phyloP scores from a whole-genome alignment of 148 eudicot genomes.

The Selenicereus undatus region DNA sequence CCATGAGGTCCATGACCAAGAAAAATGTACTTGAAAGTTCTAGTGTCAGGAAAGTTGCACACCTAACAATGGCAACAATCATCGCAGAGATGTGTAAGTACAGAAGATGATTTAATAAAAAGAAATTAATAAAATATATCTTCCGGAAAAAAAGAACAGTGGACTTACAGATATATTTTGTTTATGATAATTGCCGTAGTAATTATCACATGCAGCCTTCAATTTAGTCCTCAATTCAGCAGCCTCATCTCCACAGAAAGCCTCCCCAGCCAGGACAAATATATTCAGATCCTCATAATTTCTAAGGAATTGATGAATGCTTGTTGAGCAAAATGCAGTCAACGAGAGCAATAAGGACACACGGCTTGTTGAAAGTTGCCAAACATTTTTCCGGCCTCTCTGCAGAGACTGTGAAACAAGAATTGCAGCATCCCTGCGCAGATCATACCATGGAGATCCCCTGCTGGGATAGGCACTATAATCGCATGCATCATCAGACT shows the following conservation, averaged over 20 bases:
- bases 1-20: not conserved
- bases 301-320: conserved; percentile 90
- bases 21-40: not conserved
- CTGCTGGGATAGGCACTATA: conserved; percentile 59
- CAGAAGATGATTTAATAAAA: not conserved
- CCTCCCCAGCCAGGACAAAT: conserved; percentile 84
- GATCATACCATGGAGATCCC: conserved; percentile 87
- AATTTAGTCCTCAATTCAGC: conserved; percentile 75
- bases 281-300: conserved; percentile 79
- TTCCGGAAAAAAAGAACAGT: not conserved
- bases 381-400: conserved; percentile 83
- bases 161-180: conserved; percentile 85
- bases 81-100: not conserved
- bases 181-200: conserved; percentile 73
- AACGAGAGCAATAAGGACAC: conserved; percentile 83
- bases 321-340: conserved; percentile 76
- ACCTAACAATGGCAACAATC: not conserved
- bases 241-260: conserved; percentile 84
- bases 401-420: conserved; percentile 74
- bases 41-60: not conserved
- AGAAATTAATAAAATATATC: not conserved
- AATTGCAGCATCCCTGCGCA: conserved; percentile 80
- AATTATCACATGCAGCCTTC: conserved; percentile 74
- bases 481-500: conserved; percentile 27
- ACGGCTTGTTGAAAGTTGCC: conserved; percentile 91